Base-by-base conservation (phyloP, 768 basidiomycete species). In the Hirschioporus abietinus region DNA sequence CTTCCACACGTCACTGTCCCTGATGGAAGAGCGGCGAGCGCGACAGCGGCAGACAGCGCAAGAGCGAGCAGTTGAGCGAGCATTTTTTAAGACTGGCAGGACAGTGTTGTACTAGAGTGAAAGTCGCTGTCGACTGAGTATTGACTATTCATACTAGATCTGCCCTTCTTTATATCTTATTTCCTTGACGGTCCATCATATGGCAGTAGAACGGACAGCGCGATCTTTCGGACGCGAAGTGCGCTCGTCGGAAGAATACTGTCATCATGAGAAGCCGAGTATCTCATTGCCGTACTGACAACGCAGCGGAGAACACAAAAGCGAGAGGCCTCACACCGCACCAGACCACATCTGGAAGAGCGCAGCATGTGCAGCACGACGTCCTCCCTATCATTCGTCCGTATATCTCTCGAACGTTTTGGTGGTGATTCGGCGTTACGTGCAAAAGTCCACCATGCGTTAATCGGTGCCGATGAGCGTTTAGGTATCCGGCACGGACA, bases 1-100 rank as follows among this genome's bases (percentile, higher is more conserved):
- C 66, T 67, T 35, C 70, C 70, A 65, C 70, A 71, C 36, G 70
- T 71, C 57, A 71, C 70, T 36, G 70, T 71, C 58, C 70, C 70
- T 10, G 69, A 68, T 30, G 70, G 70, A 2, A 71, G 69, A 23
- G 68, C 58, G 12, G 60, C 60, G 30, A 61, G 24, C 9, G 30
- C 60, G 18, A 25, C 30, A 23, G 60, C 12, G 18, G 60, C 12
- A 12, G 42, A 52, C 12, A 61, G 20, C 17, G 60, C 60, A 24
- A 61, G 60, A 61, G 60, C 42, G 42, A 52, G 42, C 4, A 52
- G 42, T 5, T 15, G 42, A 52, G 42, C 12, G 42, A 52, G 20
- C 42, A 52, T 52, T 52, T 52, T 52, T 52, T 15, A 20, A 12
- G 20, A 12, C 42, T 2, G 42, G 3, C 42, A 52, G 30, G 5